Evolutionary conservation across 306 rosid genomes (phyloP).

Genomic region (Cucumis melo): DNA sequence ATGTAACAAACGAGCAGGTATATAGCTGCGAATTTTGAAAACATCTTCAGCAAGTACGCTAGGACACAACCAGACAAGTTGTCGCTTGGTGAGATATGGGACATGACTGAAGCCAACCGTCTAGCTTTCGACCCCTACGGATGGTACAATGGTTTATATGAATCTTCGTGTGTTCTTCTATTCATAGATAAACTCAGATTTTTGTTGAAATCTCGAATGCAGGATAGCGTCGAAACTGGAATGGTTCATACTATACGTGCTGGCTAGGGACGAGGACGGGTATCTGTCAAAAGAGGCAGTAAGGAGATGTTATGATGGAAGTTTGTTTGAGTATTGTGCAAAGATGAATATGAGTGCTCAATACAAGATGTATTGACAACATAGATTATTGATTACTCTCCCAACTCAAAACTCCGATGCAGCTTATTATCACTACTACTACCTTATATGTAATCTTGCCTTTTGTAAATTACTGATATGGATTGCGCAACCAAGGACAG

Average conservation of each 20-base stretch:
- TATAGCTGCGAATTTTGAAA: slow-evolving; percentile 48
- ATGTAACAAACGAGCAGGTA: slow-evolving; percentile 18
- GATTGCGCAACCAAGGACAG: neutral
- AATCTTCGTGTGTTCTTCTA: too few species aligned
- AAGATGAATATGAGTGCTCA: slow-evolving; percentile 21
- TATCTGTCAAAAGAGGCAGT: slow-evolving; percentile 68
- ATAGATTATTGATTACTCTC: neutral
- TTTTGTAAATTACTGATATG: neutral
- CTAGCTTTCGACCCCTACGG: slow-evolving; percentile 51
- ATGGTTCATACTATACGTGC: slow-evolving; percentile 49
- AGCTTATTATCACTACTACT: neutral
- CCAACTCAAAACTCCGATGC: neutral
- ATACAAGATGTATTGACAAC: slow-evolving; percentile 18
- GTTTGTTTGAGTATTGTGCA: slow-evolving; percentile 74
- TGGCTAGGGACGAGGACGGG: slow-evolving; percentile 73
- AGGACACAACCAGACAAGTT: slow-evolving; percentile 49
- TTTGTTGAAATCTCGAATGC: neutral
- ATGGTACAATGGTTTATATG: slow-evolving; percentile 16
- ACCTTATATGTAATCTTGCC: neutral
- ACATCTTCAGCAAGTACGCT: slow-evolving; percentile 66
- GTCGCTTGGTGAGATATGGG: slow-evolving; percentile 54
- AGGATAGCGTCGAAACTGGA: slow-evolving; percentile 56
- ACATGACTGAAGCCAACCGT: slow-evolving; percentile 64
- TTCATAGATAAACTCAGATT: neutral
- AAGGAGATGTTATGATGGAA: slow-evolving; percentile 62